Evolutionary conservation across 441 rosid genomes (phyloP).

Genomic region (Manihot esculenta): DNA sequence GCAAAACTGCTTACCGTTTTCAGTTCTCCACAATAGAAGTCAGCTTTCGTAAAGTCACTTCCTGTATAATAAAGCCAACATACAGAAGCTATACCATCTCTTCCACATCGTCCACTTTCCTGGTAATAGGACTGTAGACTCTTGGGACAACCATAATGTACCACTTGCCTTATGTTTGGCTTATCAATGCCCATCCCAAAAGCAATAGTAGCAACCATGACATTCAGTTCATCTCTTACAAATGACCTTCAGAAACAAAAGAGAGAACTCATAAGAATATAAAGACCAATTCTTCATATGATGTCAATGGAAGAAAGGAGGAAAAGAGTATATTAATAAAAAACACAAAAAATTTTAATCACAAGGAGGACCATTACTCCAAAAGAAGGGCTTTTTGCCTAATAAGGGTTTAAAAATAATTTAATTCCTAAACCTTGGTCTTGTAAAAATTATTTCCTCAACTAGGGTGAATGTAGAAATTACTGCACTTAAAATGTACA

Average conservation of each 20-base stretch:
- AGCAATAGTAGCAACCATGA: constrained; percentile 57
- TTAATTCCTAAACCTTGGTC: too few relatives aligned
- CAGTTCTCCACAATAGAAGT: constrained; percentile 45
- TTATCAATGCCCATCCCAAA: constrained; percentile 64
- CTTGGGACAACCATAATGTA: constrained; percentile 59
- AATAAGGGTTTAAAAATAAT: too few relatives aligned
- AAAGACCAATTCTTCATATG: constrained; percentile 10
- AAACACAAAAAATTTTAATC: background rate
- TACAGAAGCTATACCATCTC: constrained; percentile 54
- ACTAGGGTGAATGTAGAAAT: too few relatives aligned
- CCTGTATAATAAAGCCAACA: constrained; percentile 56
- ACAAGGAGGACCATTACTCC: background rate
- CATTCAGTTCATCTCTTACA: constrained; percentile 47
- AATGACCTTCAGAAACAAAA: constrained; percentile 35
- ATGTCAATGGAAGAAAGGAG: constrained; percentile 10
- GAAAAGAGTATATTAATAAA: background rate
- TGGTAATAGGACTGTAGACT: constrained; percentile 53
- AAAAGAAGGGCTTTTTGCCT: too few relatives aligned
- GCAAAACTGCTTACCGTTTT: constrained; percentile 36
- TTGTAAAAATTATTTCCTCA: too few relatives aligned
- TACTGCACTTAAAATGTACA: too few relatives aligned
- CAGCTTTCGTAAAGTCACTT: constrained; percentile 49
- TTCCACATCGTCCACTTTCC: constrained; percentile 58
- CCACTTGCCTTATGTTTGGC: constrained; percentile 50
- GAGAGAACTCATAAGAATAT: background rate